phyloP scores from a whole-genome alignment of 768 basidiomycete species.

The Mycena latifolia region DNA sequence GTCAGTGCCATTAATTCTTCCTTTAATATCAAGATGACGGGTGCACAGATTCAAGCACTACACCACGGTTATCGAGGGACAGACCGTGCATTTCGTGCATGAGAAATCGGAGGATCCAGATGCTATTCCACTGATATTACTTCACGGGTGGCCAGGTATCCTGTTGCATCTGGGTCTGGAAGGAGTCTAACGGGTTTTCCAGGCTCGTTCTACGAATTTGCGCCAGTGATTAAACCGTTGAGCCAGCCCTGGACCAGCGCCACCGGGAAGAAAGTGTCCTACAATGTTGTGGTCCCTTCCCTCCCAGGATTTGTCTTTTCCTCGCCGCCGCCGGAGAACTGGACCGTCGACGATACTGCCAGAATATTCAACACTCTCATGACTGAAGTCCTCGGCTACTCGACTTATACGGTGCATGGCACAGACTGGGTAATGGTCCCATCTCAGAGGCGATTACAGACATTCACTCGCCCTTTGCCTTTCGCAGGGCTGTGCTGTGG shows the following conservation, averaged over 20 bases:
- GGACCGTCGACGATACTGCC: constrained; percentile 41
- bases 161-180: background rate
- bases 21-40: too few species aligned
- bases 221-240: too few species aligned
- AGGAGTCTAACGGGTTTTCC: background rate
- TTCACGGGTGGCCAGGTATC: too few species aligned
- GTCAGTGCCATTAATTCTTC: too few species aligned
- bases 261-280: constrained; percentile 9
- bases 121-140: too few species aligned
- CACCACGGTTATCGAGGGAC: too few species aligned
- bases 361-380: constrained; percentile 42
- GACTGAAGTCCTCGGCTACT: constrained; percentile 41
- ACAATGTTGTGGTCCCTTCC: constrained; percentile 22
- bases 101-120: too few species aligned
- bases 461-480: background rate
- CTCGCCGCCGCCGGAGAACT: constrained; percentile 31
- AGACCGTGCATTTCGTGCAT: too few species aligned
- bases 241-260: background rate
- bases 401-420: constrained; percentile 37
- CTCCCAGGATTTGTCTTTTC: constrained; percentile 39
- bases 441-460: too few species aligned
- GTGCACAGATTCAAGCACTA: too few species aligned
- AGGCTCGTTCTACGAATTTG: constrained; percentile 24
- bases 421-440: constrained; percentile 38
- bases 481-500: background rate